Evolutionary conservation across 495 filamentous ascomycete species (phyloP).

Genomic region (Aspergillus carlsbadensis): DNA sequence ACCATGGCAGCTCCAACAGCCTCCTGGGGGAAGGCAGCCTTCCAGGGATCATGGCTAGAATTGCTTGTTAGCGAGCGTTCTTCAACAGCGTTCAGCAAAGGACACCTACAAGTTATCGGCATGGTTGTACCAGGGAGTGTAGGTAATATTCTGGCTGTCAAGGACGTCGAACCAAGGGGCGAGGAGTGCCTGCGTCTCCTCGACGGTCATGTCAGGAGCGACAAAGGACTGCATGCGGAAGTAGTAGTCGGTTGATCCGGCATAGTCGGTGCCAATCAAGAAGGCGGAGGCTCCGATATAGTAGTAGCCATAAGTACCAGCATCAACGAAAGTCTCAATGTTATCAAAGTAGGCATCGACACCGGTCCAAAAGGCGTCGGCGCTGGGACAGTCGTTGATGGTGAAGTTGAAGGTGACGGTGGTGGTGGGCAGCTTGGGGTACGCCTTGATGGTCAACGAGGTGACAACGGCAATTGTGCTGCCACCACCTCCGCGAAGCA

Average conservation of each 20-base stretch:
- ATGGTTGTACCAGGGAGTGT: constrained; percentile 48
- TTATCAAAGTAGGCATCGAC: constrained; percentile 47
- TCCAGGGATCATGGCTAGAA: constrained; percentile 41
- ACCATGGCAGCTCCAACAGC: constrained; percentile 38
- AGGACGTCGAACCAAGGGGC: constrained; percentile 46
- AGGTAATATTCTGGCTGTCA: constrained; percentile 29
- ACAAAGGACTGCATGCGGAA: constrained; percentile 51
- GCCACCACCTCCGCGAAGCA: constrained; percentile 40
- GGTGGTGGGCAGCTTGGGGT: constrained; percentile 39
- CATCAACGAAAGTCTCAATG: constrained; percentile 50
- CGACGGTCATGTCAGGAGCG: constrained; percentile 47
- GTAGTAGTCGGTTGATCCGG: constrained; percentile 16
- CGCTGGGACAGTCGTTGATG: constrained; percentile 30
- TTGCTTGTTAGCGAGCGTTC: neutral
- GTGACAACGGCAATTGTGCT: constrained; percentile 53
- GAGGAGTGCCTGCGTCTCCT: constrained; percentile 42
- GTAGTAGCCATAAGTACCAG: constrained; percentile 57
- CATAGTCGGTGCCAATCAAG: constrained; percentile 13
- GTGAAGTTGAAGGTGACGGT: constrained; percentile 43
- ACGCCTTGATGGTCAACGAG: constrained; percentile 48
- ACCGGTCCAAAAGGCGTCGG: constrained; percentile 49
- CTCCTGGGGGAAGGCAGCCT: constrained; percentile 48
- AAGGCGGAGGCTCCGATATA: constrained; percentile 19
- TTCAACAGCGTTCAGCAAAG: neutral
- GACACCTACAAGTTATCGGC: constrained; percentile 39